phyloP scores from a whole-genome alignment of 495 filamentous ascomycete species.

The Podospora appendiculata region DNA sequence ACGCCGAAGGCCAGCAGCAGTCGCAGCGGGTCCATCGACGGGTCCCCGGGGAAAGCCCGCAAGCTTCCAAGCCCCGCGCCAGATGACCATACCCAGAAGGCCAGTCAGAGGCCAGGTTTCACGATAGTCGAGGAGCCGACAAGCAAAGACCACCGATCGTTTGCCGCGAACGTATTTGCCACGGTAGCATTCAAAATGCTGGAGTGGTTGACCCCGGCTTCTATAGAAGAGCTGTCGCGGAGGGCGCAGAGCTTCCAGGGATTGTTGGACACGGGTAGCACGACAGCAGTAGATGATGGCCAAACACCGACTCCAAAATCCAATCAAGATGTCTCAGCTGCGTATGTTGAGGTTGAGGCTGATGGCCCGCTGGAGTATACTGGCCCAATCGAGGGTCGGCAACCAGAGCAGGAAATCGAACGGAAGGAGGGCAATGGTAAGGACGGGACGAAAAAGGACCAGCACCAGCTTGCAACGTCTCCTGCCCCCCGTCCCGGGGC shows the following conservation, averaged over 20 bases:
- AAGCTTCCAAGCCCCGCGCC: not conserved
- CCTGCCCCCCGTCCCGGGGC: constrained; percentile 9
- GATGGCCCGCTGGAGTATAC: not conserved
- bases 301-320: no score
- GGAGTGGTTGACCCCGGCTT: constrained; percentile 62
- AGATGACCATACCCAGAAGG: not conserved
- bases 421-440: not conserved
- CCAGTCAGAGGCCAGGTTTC: constrained; percentile 9
- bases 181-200: constrained; percentile 71
- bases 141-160: constrained; percentile 73
- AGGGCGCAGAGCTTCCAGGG: constrained; percentile 10
- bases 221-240: constrained; percentile 33
- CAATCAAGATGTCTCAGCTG: no score
- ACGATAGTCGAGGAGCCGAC: constrained; percentile 37
- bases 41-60: not conserved
- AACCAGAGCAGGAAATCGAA: not conserved
- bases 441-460: constrained; percentile 3
- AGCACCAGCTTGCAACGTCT: constrained; percentile 6
- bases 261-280: no score
- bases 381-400: not conserved
- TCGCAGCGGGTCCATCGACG: not conserved
- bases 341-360: no score
- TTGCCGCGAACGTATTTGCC: constrained; percentile 75
- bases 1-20: constrained; percentile 5
- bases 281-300: no score